Evolutionary conservation across 495 filamentous ascomycete genomes (phyloP), one percentile per base, ranked within the genome.

Genomic region (Aspergillus steynii): DNA sequence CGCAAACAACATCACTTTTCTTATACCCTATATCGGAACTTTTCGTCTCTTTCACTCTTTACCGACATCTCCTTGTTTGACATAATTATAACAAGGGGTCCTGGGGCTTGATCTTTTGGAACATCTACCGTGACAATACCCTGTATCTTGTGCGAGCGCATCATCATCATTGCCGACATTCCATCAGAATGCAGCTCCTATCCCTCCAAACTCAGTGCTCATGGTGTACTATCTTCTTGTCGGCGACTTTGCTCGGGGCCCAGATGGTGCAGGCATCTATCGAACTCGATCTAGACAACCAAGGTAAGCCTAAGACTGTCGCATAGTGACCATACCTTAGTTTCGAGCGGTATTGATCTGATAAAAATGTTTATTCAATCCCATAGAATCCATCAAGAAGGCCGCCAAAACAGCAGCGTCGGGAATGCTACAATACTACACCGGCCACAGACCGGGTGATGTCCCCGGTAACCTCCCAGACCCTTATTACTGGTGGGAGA

Each of bases 401-500:
- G 80, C 75, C 7, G 78, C 79, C 14, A 65, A 65, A 53, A 74
- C 62, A 0, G 65, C 72, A 10, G 78, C 79, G 6, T 61, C 74
- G 31, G 78, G 74, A 20, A 72, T 82, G 60, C 63, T 82, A 53
- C 73, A 71, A 12, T 90, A 84, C 62, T 91, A 91, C 61, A 86
- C 84, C 0, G 88, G 88, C 10, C 85, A 90, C 70, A 74, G 82
- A 42, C 84, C 86, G 0, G 88, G 88, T 28, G 85, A 88, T 56
- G 76, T 81, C 1, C 86, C 88, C 20, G 88, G 88, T 20, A 89
- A 89, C 68, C 74, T 91, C 3, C 88, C 88, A 25, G 77, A 82
- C 59, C 87, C 88, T 1, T 92, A 92, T 68, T 91, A 87, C 72
- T 91, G 88, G 88, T 91, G 88, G 88, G 85, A 90, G 69, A 82